Percentiles rank a stretch among this genome's conserved stretches.
These are phyloP conservation scores for Yarrowia sp. DNA, from an alignment of 805 yeast species.

Conservation along the genomic window DNA sequence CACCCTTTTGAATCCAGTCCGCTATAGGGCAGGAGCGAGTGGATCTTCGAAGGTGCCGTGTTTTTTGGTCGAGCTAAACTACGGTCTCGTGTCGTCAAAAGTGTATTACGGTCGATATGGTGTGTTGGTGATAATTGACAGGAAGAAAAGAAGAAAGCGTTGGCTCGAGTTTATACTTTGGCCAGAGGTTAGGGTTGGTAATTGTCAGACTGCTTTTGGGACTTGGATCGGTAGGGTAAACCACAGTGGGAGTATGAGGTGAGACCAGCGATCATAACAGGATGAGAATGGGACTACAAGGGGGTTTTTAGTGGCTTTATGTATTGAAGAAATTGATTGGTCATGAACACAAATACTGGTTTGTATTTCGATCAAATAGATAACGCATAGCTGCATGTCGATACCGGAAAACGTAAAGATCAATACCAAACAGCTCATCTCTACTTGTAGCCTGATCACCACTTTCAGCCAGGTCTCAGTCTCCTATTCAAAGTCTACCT, in stretches of 20 bases:
- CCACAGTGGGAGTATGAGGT: too few relatives aligned
- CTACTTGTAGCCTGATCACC: too few relatives aligned
- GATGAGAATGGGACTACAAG: not conserved
- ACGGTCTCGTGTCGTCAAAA: slow-evolving; percentile 38
- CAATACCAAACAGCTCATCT: too few relatives aligned
- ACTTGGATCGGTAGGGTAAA: slow-evolving; percentile 13
- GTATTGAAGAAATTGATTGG: too few relatives aligned
- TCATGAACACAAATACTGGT: too few relatives aligned
- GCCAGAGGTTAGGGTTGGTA: slow-evolving; percentile 23
- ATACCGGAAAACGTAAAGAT: not conserved
- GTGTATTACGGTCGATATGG: slow-evolving; percentile 34
- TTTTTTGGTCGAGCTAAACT: slow-evolving; percentile 33
- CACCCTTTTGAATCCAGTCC: slow-evolving; percentile 43
- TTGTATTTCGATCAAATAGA: not conserved
- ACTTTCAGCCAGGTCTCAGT: not conserved
- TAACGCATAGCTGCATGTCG: not conserved
- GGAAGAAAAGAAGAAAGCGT: not conserved
- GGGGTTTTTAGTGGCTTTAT: too few relatives aligned
- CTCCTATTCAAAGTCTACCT: not conserved
- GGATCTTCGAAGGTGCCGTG: slow-evolving; percentile 43
- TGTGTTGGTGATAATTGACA: slow-evolving; percentile 1
- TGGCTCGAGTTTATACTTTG: slow-evolving; percentile 26
- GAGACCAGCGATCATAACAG: not conserved
- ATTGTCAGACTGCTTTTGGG: slow-evolving; percentile 20
- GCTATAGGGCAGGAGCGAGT: slow-evolving; percentile 40